Percentiles rank a stretch among this genome's conserved stretches.
Conservation (phyloP, 1,139 yeast genomes). For the Pneumocystis canis region DNA sequence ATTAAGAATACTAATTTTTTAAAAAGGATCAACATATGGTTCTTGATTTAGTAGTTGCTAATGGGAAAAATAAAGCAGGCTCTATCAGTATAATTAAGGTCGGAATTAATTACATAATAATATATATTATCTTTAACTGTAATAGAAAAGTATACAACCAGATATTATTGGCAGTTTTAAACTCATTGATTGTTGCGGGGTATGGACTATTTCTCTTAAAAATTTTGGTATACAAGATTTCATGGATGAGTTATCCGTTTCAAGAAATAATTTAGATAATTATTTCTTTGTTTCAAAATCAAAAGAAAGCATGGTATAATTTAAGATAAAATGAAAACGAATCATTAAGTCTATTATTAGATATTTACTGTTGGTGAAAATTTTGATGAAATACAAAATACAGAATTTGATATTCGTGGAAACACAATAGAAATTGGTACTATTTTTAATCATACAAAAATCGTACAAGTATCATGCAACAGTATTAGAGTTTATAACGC, state of each 20-base stretch:
- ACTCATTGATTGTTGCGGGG: conserved; percentile 30
- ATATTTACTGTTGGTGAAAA: conserved; percentile 49
- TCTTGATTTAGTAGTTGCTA: not conserved
- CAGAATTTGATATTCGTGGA: conserved; percentile 50
- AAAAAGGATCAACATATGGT: not conserved
- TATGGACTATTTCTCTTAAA: conserved; percentile 23
- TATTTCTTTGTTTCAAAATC: conserved; percentile 51
- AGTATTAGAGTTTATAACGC: conserved; percentile 52
- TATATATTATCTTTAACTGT: not conserved
- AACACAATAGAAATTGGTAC: conserved; percentile 55
- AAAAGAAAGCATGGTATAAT: conserved; percentile 44
- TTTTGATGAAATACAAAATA: conserved; percentile 48
- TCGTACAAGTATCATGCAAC: conserved; percentile 61
- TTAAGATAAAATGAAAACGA: not conserved
- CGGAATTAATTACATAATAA: not conserved
- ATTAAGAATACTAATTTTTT: not conserved
- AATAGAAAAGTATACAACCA: conserved; percentile 25
- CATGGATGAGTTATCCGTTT: not conserved
- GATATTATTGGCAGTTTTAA: conserved; percentile 63
- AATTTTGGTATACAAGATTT: not conserved
- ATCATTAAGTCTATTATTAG: not conserved
- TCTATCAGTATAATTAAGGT: not conserved
- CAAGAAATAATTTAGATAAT: conserved; percentile 27
- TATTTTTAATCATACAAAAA: conserved; percentile 42
- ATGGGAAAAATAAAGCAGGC: not conserved